Conservation (phyloP, 257 asterid genomes). For the Solanum pinnatisectum region DNA sequence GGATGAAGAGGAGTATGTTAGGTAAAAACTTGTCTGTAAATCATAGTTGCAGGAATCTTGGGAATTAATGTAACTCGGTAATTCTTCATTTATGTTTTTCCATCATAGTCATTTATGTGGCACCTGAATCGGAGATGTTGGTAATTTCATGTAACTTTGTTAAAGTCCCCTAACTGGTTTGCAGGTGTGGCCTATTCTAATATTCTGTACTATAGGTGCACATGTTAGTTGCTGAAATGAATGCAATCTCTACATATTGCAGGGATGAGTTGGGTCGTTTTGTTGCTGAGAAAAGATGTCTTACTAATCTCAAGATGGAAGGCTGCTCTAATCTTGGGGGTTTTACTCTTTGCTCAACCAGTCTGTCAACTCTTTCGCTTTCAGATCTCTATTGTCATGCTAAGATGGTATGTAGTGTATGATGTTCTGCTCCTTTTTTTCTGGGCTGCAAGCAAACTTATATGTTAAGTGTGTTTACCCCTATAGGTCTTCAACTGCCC, state of each 20-base stretch:
- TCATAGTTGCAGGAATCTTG: not conserved
- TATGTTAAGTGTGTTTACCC: not conserved
- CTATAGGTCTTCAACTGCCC: slow-evolving; percentile 79
- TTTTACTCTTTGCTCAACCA: slow-evolving; percentile 53
- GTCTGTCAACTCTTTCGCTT: slow-evolving; percentile 67
- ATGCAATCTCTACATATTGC: slow-evolving; percentile 4
- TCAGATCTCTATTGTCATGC: slow-evolving; percentile 81
- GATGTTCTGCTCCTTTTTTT: not conserved
- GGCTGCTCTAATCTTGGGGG: slow-evolving; percentile 80
- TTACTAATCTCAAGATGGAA: slow-evolving; percentile 84
- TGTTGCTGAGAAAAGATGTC: slow-evolving; percentile 63
- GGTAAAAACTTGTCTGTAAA: not conserved
- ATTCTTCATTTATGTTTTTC: not conserved
- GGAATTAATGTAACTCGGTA: not conserved
- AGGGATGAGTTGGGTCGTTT: slow-evolving; percentile 94
- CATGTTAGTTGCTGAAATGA: not conserved
- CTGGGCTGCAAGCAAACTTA: not conserved
- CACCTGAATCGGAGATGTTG: not conserved
- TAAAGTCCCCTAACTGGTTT: not conserved
- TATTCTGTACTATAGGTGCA: not conserved
- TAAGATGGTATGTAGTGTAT: slow-evolving; percentile 43
- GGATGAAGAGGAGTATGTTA: not conserved
- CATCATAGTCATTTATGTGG: not conserved
- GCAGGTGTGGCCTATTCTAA: not conserved
- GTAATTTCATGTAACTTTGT: not conserved